Conservation (phyloP, 2,329 filamentous ascomycete genomes). For the Aspergillus ibericus region DNA sequence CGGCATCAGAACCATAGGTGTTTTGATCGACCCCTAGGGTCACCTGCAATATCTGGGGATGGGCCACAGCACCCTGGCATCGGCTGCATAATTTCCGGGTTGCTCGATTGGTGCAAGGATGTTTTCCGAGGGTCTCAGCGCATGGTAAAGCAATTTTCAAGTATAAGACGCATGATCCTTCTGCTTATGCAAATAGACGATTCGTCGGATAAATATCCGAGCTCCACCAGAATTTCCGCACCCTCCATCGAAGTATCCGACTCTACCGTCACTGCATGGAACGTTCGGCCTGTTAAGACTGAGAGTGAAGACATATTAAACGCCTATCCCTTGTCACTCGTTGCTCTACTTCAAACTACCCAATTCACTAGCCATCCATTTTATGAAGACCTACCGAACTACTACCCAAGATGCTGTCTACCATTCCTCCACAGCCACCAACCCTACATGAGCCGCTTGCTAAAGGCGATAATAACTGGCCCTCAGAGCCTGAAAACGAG, state of each 20-base stretch:
- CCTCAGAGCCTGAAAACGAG: conserved; percentile 5
- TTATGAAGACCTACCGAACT: not conserved
- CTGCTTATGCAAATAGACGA: no score
- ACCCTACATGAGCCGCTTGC: conserved; percentile 7
- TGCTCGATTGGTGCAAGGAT: no score
- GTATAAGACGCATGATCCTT: no score
- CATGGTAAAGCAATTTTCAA: no score
- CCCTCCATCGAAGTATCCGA: not conserved
- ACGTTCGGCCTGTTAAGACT: not conserved
- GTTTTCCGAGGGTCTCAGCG: no score
- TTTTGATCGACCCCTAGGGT: no score
- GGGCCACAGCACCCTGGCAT: no score
- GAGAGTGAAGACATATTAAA: not conserved
- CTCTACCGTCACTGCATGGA: not conserved
- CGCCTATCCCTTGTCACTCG: not conserved
- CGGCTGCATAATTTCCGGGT: no score
- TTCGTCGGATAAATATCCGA: conserved; percentile 20
- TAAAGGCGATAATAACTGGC: not conserved
- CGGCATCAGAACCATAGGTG: no score
- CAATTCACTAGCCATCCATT: not conserved
- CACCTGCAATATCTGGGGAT: no score
- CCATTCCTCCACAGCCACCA: conserved; percentile 9
- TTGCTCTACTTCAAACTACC: not conserved
- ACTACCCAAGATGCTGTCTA: conserved; percentile 13
- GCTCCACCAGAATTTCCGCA: conserved; percentile 2